These are phyloP conservation scores for Candida awuae DNA, from an alignment of 805 yeast genomes.

Conservation along the genomic window DNA sequence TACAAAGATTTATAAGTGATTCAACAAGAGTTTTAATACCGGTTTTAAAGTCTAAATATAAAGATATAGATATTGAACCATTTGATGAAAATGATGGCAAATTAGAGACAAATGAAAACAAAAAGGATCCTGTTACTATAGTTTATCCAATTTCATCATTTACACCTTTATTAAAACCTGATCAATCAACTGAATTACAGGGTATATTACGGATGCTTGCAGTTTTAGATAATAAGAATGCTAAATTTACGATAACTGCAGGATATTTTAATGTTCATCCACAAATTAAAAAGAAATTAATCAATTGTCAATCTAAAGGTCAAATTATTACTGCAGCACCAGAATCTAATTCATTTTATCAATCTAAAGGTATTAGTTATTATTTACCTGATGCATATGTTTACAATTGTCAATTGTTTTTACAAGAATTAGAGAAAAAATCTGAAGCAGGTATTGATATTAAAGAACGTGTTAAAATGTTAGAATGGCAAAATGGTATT, in stretches of 20 bases:
- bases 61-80: conserved; percentile 14
- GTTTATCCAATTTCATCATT: conserved; percentile 91
- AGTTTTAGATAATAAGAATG: conserved; percentile 42
- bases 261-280: conserved; percentile 93
- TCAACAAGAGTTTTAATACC: conserved; percentile 52
- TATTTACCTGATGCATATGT: conserved; percentile 83
- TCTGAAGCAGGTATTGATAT: background rate
- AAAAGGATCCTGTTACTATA: conserved; percentile 38
- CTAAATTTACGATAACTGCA: conserved; percentile 85
- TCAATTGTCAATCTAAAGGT: conserved; percentile 54
- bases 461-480: conserved; percentile 40
- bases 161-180: conserved; percentile 64
- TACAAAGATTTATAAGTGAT: conserved; percentile 43
- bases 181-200: conserved; percentile 75
- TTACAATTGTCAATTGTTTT: conserved; percentile 61
- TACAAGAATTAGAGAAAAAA: conserved; percentile 39
- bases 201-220: conserved; percentile 57
- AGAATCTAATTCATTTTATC: conserved; percentile 86
- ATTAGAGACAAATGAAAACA: background rate
- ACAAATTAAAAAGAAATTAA: conserved; percentile 50
- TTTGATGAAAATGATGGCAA: conserved; percentile 5
- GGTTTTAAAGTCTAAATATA: conserved; percentile 39
- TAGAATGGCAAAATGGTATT: conserved; percentile 83
- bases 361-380: conserved; percentile 73
- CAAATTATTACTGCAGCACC: conserved; percentile 86